phyloP scores from a whole-genome alignment of 768 basidiomycete species.

The Kwoniella mangroviensis region DNA sequence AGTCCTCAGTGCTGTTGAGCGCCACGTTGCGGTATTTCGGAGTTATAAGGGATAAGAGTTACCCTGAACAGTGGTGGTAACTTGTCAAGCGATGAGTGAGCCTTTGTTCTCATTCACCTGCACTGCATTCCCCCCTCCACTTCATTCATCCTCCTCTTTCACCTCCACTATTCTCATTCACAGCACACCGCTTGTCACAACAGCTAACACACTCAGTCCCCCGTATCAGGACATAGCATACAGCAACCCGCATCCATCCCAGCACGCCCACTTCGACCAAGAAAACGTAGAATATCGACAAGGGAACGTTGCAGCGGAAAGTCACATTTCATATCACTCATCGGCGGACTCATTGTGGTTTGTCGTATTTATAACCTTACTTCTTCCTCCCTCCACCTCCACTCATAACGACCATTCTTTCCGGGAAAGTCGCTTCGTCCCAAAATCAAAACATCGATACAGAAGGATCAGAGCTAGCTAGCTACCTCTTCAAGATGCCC shows the following conservation, averaged over 20 bases:
- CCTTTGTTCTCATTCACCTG: no score
- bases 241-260: no score
- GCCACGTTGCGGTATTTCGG: slow-evolving; percentile 19
- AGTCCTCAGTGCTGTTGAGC: no score
- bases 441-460: neutral
- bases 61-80: slow-evolving; percentile 4
- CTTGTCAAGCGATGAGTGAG: no score
- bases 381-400: slow-evolving; percentile 21
- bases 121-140: slow-evolving; percentile 3
- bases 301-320: neutral
- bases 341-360: neutral
- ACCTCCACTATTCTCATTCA: slow-evolving; percentile 23
- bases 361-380: neutral
- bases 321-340: neutral
- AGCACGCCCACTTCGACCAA: no score
- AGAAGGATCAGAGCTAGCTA: neutral
- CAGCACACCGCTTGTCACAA: neutral
- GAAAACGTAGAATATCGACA: neutral
- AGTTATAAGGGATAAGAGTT: neutral
- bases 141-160: neutral
- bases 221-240: no score
- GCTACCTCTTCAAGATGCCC: slow-evolving; percentile 12
- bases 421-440: slow-evolving; percentile 1
- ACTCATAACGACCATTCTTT: slow-evolving; percentile 6
- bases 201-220: no score